phyloP scores from a whole-genome alignment of 306 rosid genomes.

The Medicago ruthenica region DNA sequence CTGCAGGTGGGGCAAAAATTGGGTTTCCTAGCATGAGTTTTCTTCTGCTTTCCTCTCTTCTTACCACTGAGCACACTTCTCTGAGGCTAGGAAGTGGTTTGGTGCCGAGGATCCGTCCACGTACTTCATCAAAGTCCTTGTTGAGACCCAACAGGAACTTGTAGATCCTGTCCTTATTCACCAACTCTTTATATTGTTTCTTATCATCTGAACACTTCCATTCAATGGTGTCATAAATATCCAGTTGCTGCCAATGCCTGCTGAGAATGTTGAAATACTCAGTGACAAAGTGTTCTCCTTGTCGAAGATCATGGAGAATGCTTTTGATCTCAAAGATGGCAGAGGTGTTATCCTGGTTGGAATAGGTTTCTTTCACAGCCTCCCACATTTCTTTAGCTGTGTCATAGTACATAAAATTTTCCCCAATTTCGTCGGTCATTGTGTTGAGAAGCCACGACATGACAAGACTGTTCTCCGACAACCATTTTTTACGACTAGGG shows the following conservation, averaged over 20 bases:
- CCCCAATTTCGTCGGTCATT: not conserved
- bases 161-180: not conserved
- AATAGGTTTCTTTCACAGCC: not conserved
- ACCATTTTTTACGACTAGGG: not conserved
- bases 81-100: not conserved
- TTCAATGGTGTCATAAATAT: not conserved
- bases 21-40: not conserved
- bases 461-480: not conserved
- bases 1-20: no score
- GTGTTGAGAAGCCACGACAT: not conserved
- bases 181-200: not conserved
- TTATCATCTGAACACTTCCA: not conserved
- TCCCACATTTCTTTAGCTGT: not conserved
- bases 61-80: not conserved
- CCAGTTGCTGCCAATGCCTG: not conserved
- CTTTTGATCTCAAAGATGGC: not conserved
- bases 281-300: not conserved
- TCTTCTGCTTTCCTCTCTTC: not conserved
- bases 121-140: not conserved
- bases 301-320: not conserved
- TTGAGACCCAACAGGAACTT: not conserved
- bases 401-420: not conserved
- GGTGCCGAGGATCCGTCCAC: not conserved
- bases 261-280: not conserved
- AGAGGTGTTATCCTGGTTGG: not conserved